Base-by-base conservation (phyloP, 176 grass and related monocot species). In the Dactylis glomerata region DNA sequence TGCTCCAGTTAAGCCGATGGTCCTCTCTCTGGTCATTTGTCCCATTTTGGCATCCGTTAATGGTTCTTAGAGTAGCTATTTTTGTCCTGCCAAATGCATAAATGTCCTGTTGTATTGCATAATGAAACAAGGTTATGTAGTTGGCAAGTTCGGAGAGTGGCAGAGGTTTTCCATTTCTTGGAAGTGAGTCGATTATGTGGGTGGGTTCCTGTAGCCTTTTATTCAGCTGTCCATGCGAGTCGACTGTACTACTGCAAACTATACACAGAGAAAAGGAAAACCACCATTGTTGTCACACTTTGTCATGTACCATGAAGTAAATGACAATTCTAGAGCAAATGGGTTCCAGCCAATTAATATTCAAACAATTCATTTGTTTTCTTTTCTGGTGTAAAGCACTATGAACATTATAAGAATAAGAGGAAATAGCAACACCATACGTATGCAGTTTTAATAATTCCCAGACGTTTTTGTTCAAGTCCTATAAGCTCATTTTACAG, bases 81-180 rank as follows among this genome's bases (percentile, higher is more conserved):
- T 28, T 46, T 72, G n/a, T 70, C 67, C 15, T 79, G 52, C 57
- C 23, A 64, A 40, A 78, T 26, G 55, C 54, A 78, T 40, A 78
- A 11, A 59, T 64, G 59, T 66, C 27, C 41, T 50, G 59, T 33
- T 80, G 27, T 80, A 17, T 49, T 65, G 41, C 78, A 66, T 49
- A 66, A 33, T 30, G 37, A 32, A 27, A 78, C 24, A 40, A 79
- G 56, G 24, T 62, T 44, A 14, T 80, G 11, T 15, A 64, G 26
- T 80, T 28, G 68, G 44, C 23, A 46, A 46, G 69, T 46, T 73
- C 13, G 41, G 45, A 73, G 15, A 73, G 23, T 46, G 84, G 89
- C 84, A 91, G 84, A 1, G 52, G 76, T 75, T 83, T 84, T 74
- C 73, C 85, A 78, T 75, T 32, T 87, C 36, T 84, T 45, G 34